phyloP scores from a whole-genome alignment of 2,329 filamentous ascomycete genomes.

The Cytospora mali region DNA sequence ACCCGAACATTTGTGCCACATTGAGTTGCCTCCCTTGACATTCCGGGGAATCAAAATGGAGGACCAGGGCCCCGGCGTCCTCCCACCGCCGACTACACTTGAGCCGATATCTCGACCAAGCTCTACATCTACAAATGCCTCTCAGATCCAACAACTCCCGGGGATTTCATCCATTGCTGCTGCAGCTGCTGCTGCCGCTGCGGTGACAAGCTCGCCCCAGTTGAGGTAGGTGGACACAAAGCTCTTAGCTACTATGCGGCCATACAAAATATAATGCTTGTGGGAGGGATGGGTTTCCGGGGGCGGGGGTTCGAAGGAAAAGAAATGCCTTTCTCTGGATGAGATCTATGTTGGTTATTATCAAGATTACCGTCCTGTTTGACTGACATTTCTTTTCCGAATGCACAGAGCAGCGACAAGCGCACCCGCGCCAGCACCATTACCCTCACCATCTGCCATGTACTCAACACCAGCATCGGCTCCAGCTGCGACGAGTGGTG shows the following conservation, averaged over 20 bases:
- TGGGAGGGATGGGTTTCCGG: not conserved
- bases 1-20: constrained; percentile 29
- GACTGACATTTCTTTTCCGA: constrained; percentile 7
- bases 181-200: constrained; percentile 34
- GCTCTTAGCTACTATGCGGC: not conserved
- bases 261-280: not conserved
- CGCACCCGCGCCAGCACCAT: constrained; percentile 16
- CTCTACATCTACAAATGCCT: constrained; percentile 51
- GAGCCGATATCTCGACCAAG: constrained; percentile 55
- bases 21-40: constrained; percentile 31
- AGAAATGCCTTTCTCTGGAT: not conserved
- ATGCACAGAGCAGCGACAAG: constrained; percentile 31
- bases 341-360: not conserved
- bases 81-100: constrained; percentile 42
- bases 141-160: constrained; percentile 48
- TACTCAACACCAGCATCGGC: constrained; percentile 36
- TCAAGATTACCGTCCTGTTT: not conserved
- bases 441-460: constrained; percentile 24
- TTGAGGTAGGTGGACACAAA: constrained; percentile 45
- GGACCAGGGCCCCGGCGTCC: constrained; percentile 36
- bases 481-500: constrained; percentile 45
- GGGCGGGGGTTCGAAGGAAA: not conserved
- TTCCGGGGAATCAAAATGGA: constrained; percentile 43
- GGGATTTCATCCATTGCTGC: constrained; percentile 50
- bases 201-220: constrained; percentile 47